Evolutionary conservation across 345 rosid species (phyloP), one percentile per base, ranked within the genome.

Genomic region (Erucastrum elatum): DNA sequence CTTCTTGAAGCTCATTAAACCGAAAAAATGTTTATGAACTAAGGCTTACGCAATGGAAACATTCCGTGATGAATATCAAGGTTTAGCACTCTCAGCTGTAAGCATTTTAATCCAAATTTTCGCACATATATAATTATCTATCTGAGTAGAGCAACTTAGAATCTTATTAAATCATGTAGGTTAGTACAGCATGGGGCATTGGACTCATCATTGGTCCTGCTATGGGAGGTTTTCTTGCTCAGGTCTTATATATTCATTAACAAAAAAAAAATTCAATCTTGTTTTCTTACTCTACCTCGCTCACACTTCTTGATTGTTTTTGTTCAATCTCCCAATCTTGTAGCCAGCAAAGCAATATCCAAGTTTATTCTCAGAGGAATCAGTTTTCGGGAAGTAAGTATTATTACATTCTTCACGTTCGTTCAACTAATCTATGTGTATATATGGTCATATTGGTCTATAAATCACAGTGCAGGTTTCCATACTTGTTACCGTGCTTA

Each of bases 11-110:
- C 75, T 63, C 60, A 10, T 58, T 39, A 27, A 37, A 51, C 21
- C 6, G 0, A 17, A 49, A 66, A 39, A 26, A 66, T 30, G n/a
- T 6, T 7, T 26, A 51, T 63, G 30, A 64, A 25, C 12, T 70
- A 87, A 94, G 98, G 98, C 98, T 29, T 94, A 90, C 83, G 91
- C 98, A 34, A 62, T 81, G 66, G 99, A 95, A 82, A 80, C 80
- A 34, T 90, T 95, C 80, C 86, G 92, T 26, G 85, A 85, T 2
- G 98, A 93, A 75, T 68, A 93, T 82, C 97, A 91, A 74, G 91
- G 94, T 58, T 78, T 93, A 77, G 98, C 94, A 75, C 76, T 95
- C 66, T 89, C 98, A 77, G 85, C 91, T 1, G 99, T 95, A 84
- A 90, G 97, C 51, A 67, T 21, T 21, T 21, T 21, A 41, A 7